Conservation (phyloP, 2,329 filamentous ascomycete species). For the Thielaviopsis ethacetica region DNA sequence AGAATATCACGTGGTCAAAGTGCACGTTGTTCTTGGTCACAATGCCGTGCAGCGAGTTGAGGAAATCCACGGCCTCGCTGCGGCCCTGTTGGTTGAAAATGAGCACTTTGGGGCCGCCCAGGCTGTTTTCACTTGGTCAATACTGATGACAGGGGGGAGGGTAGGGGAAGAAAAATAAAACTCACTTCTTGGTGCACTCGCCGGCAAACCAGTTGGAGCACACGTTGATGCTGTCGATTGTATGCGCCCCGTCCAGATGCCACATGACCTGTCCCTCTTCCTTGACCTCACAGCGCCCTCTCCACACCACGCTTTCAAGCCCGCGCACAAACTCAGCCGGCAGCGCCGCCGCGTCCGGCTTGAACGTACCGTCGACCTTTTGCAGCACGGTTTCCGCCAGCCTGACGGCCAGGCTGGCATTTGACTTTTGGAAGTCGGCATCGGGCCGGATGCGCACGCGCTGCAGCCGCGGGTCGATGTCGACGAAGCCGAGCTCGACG, state of each 20-base stretch:
- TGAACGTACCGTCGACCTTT: conserved; percentile 25
- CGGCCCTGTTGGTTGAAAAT: conserved; percentile 79
- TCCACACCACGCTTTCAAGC: conserved; percentile 57
- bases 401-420: conserved; percentile 35
- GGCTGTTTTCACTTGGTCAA: conserved; percentile 9
- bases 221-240: conserved; percentile 70
- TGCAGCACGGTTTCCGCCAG: conserved; percentile 33
- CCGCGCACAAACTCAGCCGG: conserved; percentile 53
- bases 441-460: conserved; percentile 33
- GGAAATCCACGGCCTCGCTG: conserved; percentile 34
- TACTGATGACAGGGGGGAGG: background rate
- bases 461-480: conserved; percentile 28
- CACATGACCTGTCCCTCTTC: conserved; percentile 38
- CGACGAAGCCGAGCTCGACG: conserved; percentile 30
- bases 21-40: conserved; percentile 19
- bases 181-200: conserved; percentile 24
- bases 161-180: background rate
- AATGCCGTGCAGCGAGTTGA: conserved; percentile 28
- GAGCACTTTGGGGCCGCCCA: conserved; percentile 33
- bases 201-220: conserved; percentile 67
- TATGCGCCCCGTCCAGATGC: conserved; percentile 91
- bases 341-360: conserved; percentile 22
- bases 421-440: conserved; percentile 41
- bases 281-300: conserved; percentile 59
- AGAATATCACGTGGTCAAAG: conserved; percentile 68